phyloP scores from a whole-genome alignment of 371 early-diverging fungal genomes.

The Apophysomyces trapeziformis region DNA sequence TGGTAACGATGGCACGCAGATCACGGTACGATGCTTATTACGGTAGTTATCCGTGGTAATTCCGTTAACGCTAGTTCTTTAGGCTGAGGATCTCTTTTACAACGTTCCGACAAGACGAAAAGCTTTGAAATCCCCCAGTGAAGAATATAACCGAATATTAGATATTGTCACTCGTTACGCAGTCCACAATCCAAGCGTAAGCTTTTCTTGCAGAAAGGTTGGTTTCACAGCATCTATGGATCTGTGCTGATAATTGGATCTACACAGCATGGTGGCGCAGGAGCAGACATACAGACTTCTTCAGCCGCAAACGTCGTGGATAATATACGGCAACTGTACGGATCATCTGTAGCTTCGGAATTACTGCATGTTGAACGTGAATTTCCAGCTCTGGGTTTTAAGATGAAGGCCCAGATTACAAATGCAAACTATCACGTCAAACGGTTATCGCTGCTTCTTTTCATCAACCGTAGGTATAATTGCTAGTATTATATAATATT shows the following conservation, averaged over 20 bases:
- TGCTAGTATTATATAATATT: not conserved
- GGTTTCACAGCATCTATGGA: not conserved
- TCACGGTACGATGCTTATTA: slow-evolving; percentile 62
- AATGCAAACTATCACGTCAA: slow-evolving; percentile 86
- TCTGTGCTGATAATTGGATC: not conserved
- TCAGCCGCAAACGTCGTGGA: slow-evolving; percentile 63
- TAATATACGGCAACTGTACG: slow-evolving; percentile 84
- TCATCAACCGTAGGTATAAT: slow-evolving; percentile 86
- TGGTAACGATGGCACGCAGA: slow-evolving; percentile 91
- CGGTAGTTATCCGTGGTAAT: not conserved
- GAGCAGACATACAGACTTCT: slow-evolving; percentile 79
- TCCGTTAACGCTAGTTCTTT: not conserved
- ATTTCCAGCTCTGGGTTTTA: slow-evolving; percentile 52
- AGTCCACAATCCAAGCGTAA: slow-evolving; percentile 83
- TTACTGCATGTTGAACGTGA: slow-evolving; percentile 60
- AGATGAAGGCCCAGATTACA: slow-evolving; percentile 72
- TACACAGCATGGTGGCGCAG: slow-evolving; percentile 60
- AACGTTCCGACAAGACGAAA: slow-evolving; percentile 83
- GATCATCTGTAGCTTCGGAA: slow-evolving; percentile 74
- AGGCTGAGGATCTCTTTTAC: slow-evolving; percentile 93
- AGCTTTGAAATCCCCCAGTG: slow-evolving; percentile 79
- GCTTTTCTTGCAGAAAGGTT: slow-evolving; percentile 88
- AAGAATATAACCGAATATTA: slow-evolving; percentile 88
- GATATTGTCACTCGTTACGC: slow-evolving; percentile 91
- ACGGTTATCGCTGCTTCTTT: slow-evolving; percentile 81